Base-by-base conservation (phyloP, 495 filamentous ascomycete species). In the Rusavskia elegans region DNA sequence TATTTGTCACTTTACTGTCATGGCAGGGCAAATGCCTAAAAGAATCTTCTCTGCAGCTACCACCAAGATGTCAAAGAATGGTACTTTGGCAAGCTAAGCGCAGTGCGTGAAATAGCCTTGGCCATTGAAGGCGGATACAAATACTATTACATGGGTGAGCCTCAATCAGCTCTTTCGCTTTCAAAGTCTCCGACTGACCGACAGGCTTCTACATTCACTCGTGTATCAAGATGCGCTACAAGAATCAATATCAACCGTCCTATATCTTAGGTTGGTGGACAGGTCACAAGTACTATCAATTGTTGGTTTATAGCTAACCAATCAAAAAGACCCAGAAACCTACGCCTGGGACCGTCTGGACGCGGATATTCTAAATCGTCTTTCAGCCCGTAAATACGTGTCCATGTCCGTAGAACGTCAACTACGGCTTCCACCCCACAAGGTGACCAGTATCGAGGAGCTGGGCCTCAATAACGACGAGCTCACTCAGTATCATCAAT, bases 31-130 rank as follows among this genome's bases (percentile, higher is more conserved):
- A 11, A 11, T 35, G 32, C 13, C 13, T 46, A 23, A 17, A 16
- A 39, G 27, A 20, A 32, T 5, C 19, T 17, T 32, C 29, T 0
- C 23, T 21, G 5, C 53, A 78, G 75, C 53, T 83, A 98, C 62
- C 84, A 95, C 62, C 80, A 84, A 55, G 85, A 86, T 25, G 82
- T 89, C 57, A 81, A 84, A 51, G 70, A 74, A 20, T 89, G 80
- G 74, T 78, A 80, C 52, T 83, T 94, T 59, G 92, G 92, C 2
- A 98, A 97, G 65, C 68, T 96, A 30, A 83, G 84, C 54, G 92
- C 90, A 7, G 61, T 96, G 62, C 72, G 86, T 51, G 92, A 98
- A 63, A 87, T 90, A 52, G 76, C 80, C 11, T 63, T 96, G 20
- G 82, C 89, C 4, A 64, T 79, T 10, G 89, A 96, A 61, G 78